Conservation (phyloP, 1,139 yeast genomes). For the Protomyces pachydermus region DNA sequence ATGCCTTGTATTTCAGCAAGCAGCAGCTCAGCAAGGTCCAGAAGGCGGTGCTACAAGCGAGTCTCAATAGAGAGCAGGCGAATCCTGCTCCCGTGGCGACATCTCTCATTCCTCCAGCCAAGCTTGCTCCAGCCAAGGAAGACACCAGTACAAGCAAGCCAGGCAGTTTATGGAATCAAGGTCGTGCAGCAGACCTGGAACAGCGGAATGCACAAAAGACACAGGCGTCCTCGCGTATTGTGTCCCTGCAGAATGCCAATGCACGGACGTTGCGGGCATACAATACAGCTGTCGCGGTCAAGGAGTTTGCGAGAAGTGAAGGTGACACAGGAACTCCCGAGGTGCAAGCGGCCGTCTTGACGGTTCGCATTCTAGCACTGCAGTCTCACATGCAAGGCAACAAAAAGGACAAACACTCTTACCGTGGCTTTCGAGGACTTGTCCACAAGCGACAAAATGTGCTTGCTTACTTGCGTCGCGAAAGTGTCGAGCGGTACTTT, state of each 20-base stretch:
- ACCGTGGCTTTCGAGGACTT: slow-evolving; percentile 65
- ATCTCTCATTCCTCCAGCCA: neutral
- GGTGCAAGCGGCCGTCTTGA: slow-evolving; percentile 88
- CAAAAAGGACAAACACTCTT: slow-evolving; percentile 68
- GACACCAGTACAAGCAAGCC: neutral
- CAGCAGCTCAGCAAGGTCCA: neutral
- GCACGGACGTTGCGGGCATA: slow-evolving; percentile 54
- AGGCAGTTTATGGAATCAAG: neutral
- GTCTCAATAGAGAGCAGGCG: neutral
- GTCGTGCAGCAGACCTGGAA: neutral
- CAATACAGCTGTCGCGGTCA: slow-evolving; percentile 61
- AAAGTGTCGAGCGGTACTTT: slow-evolving; percentile 72
- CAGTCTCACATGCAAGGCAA: slow-evolving; percentile 68
- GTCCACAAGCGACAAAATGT: slow-evolving; percentile 85
- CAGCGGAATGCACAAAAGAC: slow-evolving; percentile 49
- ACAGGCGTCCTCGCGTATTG: slow-evolving; percentile 65
- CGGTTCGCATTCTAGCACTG: slow-evolving; percentile 71
- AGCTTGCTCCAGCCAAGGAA: neutral
- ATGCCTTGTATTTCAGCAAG: neutral
- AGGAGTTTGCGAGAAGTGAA: slow-evolving; percentile 73
- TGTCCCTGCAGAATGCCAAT: slow-evolving; percentile 67
- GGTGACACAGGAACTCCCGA: slow-evolving; percentile 95
- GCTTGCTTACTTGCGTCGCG: slow-evolving; percentile 71
- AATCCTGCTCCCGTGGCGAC: neutral
- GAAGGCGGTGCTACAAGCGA: neutral